A percentile compares a stretch with the other conserved stretches of the same genome.
Evolutionary conservation across 1,284 basidiomycete genomes (phyloP).

Genomic region (Rhodotorula mucilaginosa): DNA sequence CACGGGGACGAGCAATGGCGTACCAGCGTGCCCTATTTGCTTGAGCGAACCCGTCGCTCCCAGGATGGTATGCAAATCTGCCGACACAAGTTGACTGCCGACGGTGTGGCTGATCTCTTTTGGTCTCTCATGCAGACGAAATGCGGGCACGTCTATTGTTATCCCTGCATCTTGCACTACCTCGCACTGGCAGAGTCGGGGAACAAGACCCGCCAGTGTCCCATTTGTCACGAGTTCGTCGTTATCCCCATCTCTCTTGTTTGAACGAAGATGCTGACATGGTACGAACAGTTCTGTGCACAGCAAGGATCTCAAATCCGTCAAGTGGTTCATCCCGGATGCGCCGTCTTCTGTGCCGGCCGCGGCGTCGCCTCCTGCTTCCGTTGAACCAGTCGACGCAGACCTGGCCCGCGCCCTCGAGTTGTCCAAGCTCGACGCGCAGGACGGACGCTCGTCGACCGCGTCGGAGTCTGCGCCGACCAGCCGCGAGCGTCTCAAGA

Average conservation of each 20-base stretch:
- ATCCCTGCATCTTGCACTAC: conserved; percentile 88
- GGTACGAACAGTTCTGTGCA: conserved; percentile 60
- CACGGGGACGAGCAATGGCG: not conserved
- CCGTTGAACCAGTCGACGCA: conserved; percentile 10
- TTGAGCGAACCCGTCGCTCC: conserved; percentile 85
- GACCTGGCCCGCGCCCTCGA: conserved; percentile 29
- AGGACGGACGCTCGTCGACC: not conserved
- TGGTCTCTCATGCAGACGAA: not conserved
- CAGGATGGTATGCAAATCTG: conserved; percentile 73
- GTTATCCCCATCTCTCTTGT: too few relatives aligned
- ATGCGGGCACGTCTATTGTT: conserved; percentile 50
- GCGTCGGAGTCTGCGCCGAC: not conserved
- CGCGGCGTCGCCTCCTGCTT: not conserved
- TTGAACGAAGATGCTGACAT: not conserved
- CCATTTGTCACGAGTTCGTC: conserved; percentile 79
- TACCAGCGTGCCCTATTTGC: conserved; percentile 86
- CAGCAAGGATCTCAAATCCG: conserved; percentile 85
- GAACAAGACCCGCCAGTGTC: conserved; percentile 84
- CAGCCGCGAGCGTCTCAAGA: conserved; percentile 54
- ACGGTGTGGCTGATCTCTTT: not conserved
- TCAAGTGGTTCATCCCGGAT: conserved; percentile 58
- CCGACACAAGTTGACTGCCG: not conserved
- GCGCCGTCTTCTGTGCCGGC: not conserved
- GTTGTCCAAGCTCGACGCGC: conserved; percentile 22
- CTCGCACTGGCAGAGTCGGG: conserved; percentile 59